phyloP scores from a whole-genome alignment of 768 basidiomycete genomes.

The Rhizopogon vinicolor region DNA sequence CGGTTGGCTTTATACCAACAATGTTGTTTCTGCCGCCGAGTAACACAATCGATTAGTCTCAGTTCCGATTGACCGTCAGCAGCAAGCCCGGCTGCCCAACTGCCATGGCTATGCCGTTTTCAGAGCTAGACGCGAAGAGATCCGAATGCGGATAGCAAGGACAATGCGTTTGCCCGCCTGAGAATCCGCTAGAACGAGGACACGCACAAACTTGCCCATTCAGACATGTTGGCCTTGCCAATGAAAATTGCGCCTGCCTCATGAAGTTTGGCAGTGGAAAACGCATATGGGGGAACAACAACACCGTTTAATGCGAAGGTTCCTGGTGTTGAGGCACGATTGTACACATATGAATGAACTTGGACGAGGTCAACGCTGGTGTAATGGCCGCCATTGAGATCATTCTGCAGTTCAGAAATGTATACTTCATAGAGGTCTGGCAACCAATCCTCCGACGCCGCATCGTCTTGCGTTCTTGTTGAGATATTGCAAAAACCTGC shows the following conservation, averaged over 20 bases:
- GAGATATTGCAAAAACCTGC: too few relatives aligned
- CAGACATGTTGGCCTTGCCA: constrained; percentile 40
- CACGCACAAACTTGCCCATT: constrained; percentile 39
- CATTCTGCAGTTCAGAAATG: constrained; percentile 50
- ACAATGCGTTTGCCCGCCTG: constrained; percentile 39
- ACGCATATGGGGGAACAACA: constrained; percentile 28
- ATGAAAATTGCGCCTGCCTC: constrained; percentile 31
- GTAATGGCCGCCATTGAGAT: constrained; percentile 45
- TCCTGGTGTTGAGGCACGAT: constrained; percentile 13
- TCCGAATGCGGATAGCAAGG: constrained; percentile 37
- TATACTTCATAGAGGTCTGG: constrained; percentile 64
- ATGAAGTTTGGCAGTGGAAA: constrained; percentile 22
- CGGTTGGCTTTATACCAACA: constrained; percentile 19
- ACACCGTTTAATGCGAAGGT: constrained; percentile 31
- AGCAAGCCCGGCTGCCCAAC: constrained; percentile 31
- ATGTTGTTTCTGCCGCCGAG: constrained; percentile 33
- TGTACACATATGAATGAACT: constrained; percentile 16
- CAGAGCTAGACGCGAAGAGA: constrained; percentile 38
- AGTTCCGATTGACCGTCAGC: constrained; percentile 36
- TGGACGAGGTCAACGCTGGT: constrained; percentile 61
- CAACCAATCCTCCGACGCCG: constrained; percentile 5
- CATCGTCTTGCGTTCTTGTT: too few relatives aligned
- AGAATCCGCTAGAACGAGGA: constrained; percentile 36
- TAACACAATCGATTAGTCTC: constrained; percentile 42
- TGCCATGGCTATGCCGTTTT: constrained; percentile 35